phyloP scores from a whole-genome alignment of 2,329 filamentous ascomycete genomes.

The Arthrobotrys conoides region DNA sequence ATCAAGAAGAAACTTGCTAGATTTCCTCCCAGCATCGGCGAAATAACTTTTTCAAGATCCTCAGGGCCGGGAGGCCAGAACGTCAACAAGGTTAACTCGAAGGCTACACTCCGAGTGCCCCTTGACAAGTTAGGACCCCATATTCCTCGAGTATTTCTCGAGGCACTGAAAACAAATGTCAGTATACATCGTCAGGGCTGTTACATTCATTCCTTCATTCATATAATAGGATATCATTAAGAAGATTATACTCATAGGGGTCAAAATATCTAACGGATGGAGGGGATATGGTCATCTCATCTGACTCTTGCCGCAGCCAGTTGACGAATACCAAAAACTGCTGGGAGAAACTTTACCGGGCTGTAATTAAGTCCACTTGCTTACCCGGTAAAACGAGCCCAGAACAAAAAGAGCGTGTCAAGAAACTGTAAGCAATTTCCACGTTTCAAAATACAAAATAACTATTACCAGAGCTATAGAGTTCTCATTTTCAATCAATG shows the following conservation, averaged over 20 bases:
- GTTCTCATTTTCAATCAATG: not conserved
- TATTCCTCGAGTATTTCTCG: conserved; percentile 34
- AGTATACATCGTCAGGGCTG: not conserved
- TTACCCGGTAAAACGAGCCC: conserved; percentile 21
- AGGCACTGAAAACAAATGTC: conserved; percentile 40
- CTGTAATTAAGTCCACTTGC: conserved; percentile 1
- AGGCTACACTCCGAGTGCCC: conserved; percentile 48
- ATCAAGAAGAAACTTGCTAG: conserved; percentile 14
- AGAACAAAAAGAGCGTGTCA: conserved; percentile 31
- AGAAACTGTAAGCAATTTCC: conserved; percentile 38
- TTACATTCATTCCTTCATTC: too few species aligned
- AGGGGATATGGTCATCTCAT: conserved; percentile 40
- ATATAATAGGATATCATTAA: too few species aligned
- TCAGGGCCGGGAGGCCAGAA: conserved; percentile 56
- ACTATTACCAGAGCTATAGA: not conserved
- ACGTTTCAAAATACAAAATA: not conserved
- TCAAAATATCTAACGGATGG: conserved; percentile 29
- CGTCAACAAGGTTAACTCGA: conserved; percentile 50
- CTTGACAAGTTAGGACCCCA: conserved; percentile 29
- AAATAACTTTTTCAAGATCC: conserved; percentile 37
- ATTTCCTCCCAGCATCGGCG: conserved; percentile 19
- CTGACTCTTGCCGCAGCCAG: conserved; percentile 42
- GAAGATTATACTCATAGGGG: not conserved
- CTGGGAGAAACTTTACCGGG: conserved; percentile 34
- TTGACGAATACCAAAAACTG: conserved; percentile 35